Evolutionary conservation across 1,139 yeast genomes (phyloP), one percentile per base, ranked within the genome.

Genomic region (Diutina sp.): DNA sequence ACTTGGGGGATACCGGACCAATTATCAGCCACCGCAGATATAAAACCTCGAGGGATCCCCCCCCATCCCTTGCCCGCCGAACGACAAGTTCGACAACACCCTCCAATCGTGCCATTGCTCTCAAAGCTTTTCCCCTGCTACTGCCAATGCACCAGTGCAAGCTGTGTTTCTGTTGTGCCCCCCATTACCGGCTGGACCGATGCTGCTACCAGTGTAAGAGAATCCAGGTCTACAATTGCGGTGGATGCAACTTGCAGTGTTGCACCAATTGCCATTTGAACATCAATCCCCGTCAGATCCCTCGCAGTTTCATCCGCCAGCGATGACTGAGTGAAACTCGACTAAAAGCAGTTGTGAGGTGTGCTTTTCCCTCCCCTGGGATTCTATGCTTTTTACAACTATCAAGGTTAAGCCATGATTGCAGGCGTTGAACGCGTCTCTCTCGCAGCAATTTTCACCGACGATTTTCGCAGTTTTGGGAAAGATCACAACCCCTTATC

Each of bases 111-210:
- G 25, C 25, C 25, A 21, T 21, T 21, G 25, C 25, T 21, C 25
- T 21, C 25, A 21, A 21, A 21, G 25, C 25, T 21, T 21, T 21
- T 21, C 25, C 25, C 25, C 25, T 21, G 4, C 25, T 21, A 21
- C 25, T 21, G 25, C 41, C 41, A n/a, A 44, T 44, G 46, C 46
- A 30, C 28, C 53, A 50, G 21, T 50, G 53, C 44, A 50, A 50
- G 25, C 44, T 32, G 53, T 50, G 53, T 38, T 50, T 50, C 32
- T 50, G 53, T 30, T 50, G 53, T 50, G 53, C 53, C 9, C 53
- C 53, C 11, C 53, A 50, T 16, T 32, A 50, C 28, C 53, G 44
- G 21, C 18, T 38, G 8, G 25, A 50, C n/a, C 44, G n/a, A 8
- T 50, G 44, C 18, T 50, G 53, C 28, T 50, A 50, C 28, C 53